Evolutionary conservation across 306 rosid species (phyloP).

Genomic region (Lathyrus oleraceus): DNA sequence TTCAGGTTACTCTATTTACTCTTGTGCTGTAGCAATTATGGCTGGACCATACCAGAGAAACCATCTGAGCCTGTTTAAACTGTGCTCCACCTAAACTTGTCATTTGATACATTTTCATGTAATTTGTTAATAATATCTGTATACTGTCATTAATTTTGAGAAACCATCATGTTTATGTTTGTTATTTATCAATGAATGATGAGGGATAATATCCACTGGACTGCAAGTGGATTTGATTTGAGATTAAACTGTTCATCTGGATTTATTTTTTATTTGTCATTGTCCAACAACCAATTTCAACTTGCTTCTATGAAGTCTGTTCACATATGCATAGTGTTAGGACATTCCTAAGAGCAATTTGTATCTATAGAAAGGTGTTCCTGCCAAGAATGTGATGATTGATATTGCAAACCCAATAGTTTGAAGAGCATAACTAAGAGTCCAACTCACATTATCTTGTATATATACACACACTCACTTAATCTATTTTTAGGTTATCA

Average conservation of each 20-base stretch:
- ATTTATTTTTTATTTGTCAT: background rate
- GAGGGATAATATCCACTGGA: constrained; percentile 27
- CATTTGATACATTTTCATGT: constrained; percentile 32
- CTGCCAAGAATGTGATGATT: background rate
- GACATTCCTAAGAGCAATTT: background rate
- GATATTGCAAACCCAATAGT: background rate
- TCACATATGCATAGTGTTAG: constrained; percentile 2
- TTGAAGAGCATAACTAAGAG: background rate
- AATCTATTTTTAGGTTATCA: no score
- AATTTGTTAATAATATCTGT: constrained; percentile 53
- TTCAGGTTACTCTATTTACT: constrained; percentile 27
- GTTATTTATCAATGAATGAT: constrained; percentile 18
- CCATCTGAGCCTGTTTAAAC: constrained; percentile 28
- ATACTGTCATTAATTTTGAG: constrained; percentile 34
- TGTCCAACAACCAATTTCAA: constrained; percentile 18
- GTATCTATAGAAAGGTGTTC: background rate
- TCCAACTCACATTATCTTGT: background rate
- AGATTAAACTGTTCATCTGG: constrained; percentile 13
- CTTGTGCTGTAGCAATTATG: background rate
- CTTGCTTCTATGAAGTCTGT: background rate
- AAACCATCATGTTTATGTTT: constrained; percentile 26
- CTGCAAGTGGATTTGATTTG: background rate
- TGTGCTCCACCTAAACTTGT: constrained; percentile 30
- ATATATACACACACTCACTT: no score
- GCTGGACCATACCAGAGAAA: constrained; percentile 37